Percentiles rank a stretch among this genome's conserved stretches.
Evolutionary conservation across 345 rosid species (phyloP).

Genomic region (Physaria fendleri): DNA sequence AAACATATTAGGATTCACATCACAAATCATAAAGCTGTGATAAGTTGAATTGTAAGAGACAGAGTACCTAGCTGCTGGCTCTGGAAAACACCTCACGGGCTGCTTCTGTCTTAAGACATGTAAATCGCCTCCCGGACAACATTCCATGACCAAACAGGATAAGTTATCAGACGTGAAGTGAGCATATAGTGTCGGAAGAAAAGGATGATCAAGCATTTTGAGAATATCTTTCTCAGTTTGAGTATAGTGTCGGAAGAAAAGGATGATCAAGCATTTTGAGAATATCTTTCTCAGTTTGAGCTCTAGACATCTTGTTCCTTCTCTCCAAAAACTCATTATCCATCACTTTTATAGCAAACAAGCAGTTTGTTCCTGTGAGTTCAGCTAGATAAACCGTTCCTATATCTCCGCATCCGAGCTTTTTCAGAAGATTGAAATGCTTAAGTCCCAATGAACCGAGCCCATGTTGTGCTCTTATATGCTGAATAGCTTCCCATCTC

Average conservation of each 20-base stretch:
- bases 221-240: constrained; percentile 89
- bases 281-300: constrained; percentile 92
- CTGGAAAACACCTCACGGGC: constrained; percentile 67
- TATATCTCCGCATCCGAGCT: constrained; percentile 96
- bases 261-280: constrained; percentile 91
- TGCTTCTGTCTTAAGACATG: constrained; percentile 95
- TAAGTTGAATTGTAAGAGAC: no score
- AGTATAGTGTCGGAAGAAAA: constrained; percentile 85
- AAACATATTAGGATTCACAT: neutral
- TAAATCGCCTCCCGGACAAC: constrained; percentile 93
- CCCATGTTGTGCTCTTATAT: constrained; percentile 53
- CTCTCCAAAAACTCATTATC: constrained; percentile 86
- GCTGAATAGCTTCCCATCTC: constrained; percentile 87
- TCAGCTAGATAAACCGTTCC: constrained; percentile 97
- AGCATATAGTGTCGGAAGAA: constrained; percentile 80
- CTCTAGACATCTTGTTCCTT: constrained; percentile 90
- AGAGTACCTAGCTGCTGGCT: constrained; percentile 88
- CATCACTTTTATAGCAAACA: constrained; percentile 95
- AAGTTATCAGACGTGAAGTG: constrained; percentile 86
- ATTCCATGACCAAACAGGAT: constrained; percentile 94
- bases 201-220: constrained; percentile 90
- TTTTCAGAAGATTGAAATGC: constrained; percentile 81
- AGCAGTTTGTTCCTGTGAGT: constrained; percentile 64
- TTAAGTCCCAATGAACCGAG: constrained; percentile 56
- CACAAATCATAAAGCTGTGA: no score